Evolutionary conservation across 345 rosid genomes (phyloP).

Genomic region (Populus simonii): DNA sequence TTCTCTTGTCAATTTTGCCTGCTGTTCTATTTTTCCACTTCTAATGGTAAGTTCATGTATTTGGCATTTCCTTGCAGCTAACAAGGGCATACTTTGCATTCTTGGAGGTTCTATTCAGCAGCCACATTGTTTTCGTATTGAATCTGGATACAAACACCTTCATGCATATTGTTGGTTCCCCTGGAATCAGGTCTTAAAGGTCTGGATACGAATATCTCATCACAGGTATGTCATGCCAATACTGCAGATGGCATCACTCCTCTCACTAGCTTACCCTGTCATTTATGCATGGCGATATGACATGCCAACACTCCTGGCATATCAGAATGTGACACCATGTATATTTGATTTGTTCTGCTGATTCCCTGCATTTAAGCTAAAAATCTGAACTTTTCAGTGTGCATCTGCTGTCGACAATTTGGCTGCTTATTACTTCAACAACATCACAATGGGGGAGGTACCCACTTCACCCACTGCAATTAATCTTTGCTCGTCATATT

Average conservation of each 20-base stretch:
- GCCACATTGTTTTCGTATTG: slow-evolving; percentile 70
- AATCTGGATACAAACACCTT: slow-evolving; percentile 85
- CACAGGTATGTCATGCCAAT: slow-evolving; percentile 58
- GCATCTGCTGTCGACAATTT: slow-evolving; percentile 95
- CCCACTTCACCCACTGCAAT: slow-evolving; percentile 71
- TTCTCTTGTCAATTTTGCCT: not conserved
- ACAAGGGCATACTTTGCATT: slow-evolving; percentile 95
- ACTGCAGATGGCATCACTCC: not conserved
- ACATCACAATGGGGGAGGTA: slow-evolving; percentile 92
- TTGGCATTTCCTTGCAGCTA: slow-evolving; percentile 55
- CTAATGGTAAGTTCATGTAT: slow-evolving; percentile 4
- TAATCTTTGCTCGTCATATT: slow-evolving; percentile 80
- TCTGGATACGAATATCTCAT: slow-evolving; percentile 79
- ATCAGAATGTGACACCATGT: not conserved
- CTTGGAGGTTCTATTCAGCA: slow-evolving; percentile 80
- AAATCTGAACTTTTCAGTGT: slow-evolving; percentile 52
- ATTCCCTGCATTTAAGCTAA: slow-evolving; percentile 13
- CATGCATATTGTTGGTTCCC: slow-evolving; percentile 87
- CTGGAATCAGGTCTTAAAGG: slow-evolving; percentile 98
- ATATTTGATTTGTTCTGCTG: not conserved
- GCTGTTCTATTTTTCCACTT: not conserved
- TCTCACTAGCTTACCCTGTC: not conserved
- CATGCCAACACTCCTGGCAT: not conserved
- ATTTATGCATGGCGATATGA: not conserved
- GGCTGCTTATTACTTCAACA: slow-evolving; percentile 92